Base-by-base conservation (phyloP, 1,139 yeast genomes). In the Torulaspora pretoriensis region DNA sequence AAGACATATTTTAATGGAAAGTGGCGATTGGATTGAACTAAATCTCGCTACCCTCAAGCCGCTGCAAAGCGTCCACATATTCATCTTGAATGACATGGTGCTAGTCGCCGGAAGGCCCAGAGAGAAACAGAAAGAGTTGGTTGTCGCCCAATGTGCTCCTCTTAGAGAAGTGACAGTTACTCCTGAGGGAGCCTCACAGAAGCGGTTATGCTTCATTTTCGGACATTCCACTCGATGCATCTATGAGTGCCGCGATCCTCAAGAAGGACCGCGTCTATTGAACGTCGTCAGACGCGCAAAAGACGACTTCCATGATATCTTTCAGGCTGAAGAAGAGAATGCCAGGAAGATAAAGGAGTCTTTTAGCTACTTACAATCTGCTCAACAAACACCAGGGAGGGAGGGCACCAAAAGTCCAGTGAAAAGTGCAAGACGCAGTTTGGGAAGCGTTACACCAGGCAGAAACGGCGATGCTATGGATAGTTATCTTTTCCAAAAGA, bases 11-110 rank as follows among this genome's bases (percentile, higher is more conserved):
- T 69, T 88, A 24, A 77, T 82, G 8, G 94, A 88, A 57, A 81
- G 89, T 64, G 83, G 84, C 1, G 77, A 92, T 42, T 90, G 97
- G 97, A 78, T 76, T 50, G 96, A 90, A 64, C 71, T 90, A 47
- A 89, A 89, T 59, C 80, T 85, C 1, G 92, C 95, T 0, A 89
- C 96, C 14, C 82, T 90, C 80, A 85, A 87, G 60, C 81, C 89
- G 1, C 72, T 83, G 35, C 82, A 85, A 56, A 81, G 89, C 2
- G 81, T 83, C 2, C 95, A 85, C 59, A 67, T 90, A 39, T 84
- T 85, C 55, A 67, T 90, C 8, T 70, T 90, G 51, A 89, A 85
- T 61, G 97, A 90, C 63, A 74, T 83, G 55, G 65, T 89, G 1
- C 67, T 90, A 42, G 72, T 89, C 38, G 96, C 96, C 0, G 73